These are phyloP conservation scores for Acanthamoeba sp. DNA, from an alignment of 208 protist genomes.

Conservation along the genomic window DNA sequence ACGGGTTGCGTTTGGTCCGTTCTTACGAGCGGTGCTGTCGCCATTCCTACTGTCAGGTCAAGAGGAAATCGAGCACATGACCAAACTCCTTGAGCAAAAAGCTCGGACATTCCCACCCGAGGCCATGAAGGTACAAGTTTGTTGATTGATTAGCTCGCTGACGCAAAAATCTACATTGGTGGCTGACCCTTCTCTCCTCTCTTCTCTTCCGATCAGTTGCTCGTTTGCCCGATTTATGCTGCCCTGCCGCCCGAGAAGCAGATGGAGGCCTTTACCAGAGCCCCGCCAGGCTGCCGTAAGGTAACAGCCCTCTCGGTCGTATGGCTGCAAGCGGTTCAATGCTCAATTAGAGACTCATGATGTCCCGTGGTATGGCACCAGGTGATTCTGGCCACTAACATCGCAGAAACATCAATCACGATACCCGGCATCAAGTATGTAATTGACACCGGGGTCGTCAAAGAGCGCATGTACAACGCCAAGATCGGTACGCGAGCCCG, in stretches of 20 bases:
- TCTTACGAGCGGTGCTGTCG: too few species aligned
- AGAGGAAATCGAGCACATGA: constrained; percentile 96
- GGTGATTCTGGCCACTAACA: constrained; percentile 97
- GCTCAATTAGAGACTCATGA: too few species aligned
- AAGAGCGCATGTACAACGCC: constrained; percentile 97
- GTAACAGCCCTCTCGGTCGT: background rate
- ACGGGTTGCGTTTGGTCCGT: background rate
- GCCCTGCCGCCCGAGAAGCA: constrained; percentile 91
- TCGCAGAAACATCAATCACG: constrained; percentile 99
- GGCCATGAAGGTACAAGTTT: constrained; percentile 77
- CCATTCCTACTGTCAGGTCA: too few species aligned
- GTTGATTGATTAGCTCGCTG: too few species aligned
- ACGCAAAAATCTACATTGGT: too few species aligned
- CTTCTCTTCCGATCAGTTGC: background rate
- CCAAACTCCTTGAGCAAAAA: constrained; percentile 13
- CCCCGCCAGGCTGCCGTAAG: constrained; percentile 82
- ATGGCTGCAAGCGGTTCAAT: background rate
- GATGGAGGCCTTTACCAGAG: constrained; percentile 91
- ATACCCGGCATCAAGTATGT: constrained; percentile 99
- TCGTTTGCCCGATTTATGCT: constrained; percentile 59
- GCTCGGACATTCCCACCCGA: background rate
- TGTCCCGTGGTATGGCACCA: too few species aligned
- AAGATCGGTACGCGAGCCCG: background rate
- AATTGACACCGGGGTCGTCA: constrained; percentile 98
- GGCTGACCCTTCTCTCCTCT: constrained; percentile 92